These are phyloP conservation scores for Aspergillus kassunensis DNA, from an alignment of 495 filamentous ascomycete genomes.

Conservation along the genomic window DNA sequence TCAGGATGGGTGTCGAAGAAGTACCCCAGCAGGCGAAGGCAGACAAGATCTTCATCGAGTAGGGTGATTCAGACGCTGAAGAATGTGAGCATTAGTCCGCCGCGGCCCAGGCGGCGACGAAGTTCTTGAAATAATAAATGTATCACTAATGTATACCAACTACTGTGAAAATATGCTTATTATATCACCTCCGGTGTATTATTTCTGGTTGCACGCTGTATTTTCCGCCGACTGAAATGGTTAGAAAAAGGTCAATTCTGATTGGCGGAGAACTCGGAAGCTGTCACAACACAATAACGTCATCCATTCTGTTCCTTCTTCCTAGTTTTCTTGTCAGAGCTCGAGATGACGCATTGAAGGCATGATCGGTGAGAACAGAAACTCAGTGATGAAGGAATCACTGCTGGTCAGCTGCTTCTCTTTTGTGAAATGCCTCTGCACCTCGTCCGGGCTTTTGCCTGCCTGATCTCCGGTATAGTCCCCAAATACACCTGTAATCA, in stretches of 20 bases:
- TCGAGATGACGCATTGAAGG: not conserved
- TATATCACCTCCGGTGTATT: not conserved
- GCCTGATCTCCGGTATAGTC: not conserved
- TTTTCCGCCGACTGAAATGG: not conserved
- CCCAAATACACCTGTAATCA: not conserved
- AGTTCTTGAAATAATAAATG: not conserved
- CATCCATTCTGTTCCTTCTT: not conserved
- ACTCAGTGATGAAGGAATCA: not conserved
- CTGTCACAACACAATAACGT: not conserved
- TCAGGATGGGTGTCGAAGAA: conserved; percentile 37
- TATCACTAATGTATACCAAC: not conserved
- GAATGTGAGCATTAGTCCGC: conserved; percentile 22
- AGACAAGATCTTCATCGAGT: conserved; percentile 12
- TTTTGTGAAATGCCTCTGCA: not conserved
- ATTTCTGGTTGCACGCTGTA: too few relatives aligned
- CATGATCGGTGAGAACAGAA: not conserved
- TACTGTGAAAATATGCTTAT: not conserved
- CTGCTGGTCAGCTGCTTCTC: not conserved
- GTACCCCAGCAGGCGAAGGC: conserved; percentile 11
- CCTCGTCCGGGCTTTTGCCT: not conserved
- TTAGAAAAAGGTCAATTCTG: not conserved
- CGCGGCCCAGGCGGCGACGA: not conserved
- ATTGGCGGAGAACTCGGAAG: conserved; percentile 3
- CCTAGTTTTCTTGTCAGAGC: too few relatives aligned
- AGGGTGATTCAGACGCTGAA: not conserved